These are phyloP conservation scores for Carex scoparia DNA, from an alignment of 176 grass and related monocot genomes.

Conservation along the genomic window DNA sequence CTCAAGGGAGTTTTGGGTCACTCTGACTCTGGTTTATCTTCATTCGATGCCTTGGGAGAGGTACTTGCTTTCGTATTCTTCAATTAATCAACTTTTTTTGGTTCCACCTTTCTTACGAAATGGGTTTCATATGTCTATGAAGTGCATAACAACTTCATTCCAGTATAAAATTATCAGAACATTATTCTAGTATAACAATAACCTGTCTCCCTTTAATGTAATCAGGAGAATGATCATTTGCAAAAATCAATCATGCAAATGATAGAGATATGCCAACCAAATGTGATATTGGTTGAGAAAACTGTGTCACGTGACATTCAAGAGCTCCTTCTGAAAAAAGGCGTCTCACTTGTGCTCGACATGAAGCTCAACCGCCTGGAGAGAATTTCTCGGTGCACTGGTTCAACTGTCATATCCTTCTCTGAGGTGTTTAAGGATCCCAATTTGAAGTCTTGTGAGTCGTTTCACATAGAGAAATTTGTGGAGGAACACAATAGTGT, in stretches of 20 bases:
- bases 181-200: background rate
- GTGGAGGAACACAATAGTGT: conserved; percentile 43
- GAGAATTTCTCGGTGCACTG: conserved; percentile 61
- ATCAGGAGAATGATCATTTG: conserved; percentile 58
- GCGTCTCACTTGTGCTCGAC: conserved; percentile 63
- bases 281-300: conserved; percentile 89
- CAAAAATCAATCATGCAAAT: conserved; percentile 41
- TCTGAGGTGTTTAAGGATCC: conserved; percentile 35
- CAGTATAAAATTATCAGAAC: background rate
- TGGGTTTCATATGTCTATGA: background rate
- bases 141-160: background rate
- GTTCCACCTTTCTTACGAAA: background rate
- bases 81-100: conserved; percentile 1
- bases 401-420: conserved; percentile 49
- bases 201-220: background rate
- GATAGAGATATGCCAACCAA: conserved; percentile 50
- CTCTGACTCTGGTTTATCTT: conserved; percentile 72
- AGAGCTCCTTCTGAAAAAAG: conserved; percentile 55
- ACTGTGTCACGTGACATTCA: conserved; percentile 74
- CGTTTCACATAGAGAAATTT: conserved; percentile 71
- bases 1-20: conserved; percentile 73
- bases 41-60: conserved; percentile 81
- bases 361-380: conserved; percentile 70
- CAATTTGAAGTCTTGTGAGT: conserved; percentile 62
- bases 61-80: conserved; percentile 23